Evolutionary conservation across 169 alveolate genomes (phyloP).

Genomic region (Sarcocystis neurona): DNA sequence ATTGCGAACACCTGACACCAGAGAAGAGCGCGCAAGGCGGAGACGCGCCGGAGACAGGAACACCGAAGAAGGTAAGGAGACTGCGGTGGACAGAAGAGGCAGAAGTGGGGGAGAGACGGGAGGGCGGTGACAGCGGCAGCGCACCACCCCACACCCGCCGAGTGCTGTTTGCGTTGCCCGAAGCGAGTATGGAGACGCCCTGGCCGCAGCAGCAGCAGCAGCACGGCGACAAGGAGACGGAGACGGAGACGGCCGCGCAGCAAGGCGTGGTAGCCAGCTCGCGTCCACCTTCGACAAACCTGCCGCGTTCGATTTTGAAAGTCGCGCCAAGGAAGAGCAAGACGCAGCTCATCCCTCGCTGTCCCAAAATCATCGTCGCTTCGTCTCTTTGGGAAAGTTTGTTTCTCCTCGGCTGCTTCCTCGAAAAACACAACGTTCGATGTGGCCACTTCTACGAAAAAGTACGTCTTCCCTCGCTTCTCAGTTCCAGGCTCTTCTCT

Average conservation of each 20-base stretch:
- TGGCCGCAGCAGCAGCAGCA: conserved; percentile 24
- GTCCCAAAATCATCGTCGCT: conserved; percentile 61
- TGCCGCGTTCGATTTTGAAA: background rate
- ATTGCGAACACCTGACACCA: too few relatives aligned
- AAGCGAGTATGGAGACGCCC: background rate
- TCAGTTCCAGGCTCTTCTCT: background rate
- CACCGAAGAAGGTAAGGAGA: too few relatives aligned
- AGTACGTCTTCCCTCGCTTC: background rate
- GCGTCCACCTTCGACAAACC: background rate
- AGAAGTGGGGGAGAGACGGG: background rate
- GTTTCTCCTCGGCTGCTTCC: conserved; percentile 57
- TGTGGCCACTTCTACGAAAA: conserved; percentile 63
- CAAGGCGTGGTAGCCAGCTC: background rate
- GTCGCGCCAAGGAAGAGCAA: background rate
- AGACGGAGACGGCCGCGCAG: background rate
- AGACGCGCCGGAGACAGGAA: too few relatives aligned
- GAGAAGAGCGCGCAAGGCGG: background rate
- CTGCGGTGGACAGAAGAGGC: background rate
- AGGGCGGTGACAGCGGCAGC: background rate
- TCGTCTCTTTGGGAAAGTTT: conserved; percentile 62
- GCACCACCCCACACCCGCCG: background rate
- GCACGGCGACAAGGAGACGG: conserved; percentile 21
- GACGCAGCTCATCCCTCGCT: conserved; percentile 30
- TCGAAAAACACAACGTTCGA: conserved; percentile 49
- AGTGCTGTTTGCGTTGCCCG: conserved; percentile 2